Conservation (phyloP, 2,329 filamentous ascomycete genomes). For the Acephala macrosclerotiorum region DNA sequence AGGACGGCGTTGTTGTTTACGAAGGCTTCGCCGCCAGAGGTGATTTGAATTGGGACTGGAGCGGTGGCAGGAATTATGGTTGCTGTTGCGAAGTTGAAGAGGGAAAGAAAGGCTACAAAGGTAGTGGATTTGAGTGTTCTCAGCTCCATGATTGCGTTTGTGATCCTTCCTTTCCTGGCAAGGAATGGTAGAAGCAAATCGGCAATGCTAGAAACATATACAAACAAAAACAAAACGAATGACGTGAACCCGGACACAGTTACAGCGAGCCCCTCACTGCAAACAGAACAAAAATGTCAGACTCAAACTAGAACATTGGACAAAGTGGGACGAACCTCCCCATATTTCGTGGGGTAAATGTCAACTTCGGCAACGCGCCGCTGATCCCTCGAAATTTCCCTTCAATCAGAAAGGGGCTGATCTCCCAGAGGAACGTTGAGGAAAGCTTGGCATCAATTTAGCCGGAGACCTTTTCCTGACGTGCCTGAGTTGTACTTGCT, state of each 20-base stretch:
- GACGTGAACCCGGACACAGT: background rate
- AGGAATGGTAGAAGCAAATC: background rate
- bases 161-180: background rate
- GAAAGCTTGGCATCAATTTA: conserved; percentile 8
- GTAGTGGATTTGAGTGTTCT: background rate
- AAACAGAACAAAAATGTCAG: background rate
- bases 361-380: background rate
- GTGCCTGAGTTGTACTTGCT: background rate
- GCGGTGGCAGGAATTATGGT: background rate
- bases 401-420: conserved; percentile 5
- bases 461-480: background rate
- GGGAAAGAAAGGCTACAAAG: background rate
- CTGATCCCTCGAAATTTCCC: conserved; percentile 5
- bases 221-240: background rate
- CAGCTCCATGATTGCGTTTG: background rate
- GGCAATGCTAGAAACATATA: background rate
- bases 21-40: background rate
- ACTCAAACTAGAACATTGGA: background rate
- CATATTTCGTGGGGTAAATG: conserved; percentile 8
- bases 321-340: background rate
- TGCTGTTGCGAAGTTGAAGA: background rate
- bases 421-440: background rate
- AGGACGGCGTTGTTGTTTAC: conserved; percentile 4
- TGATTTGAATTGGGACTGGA: background rate
- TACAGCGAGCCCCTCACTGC: background rate